Conservation (phyloP, 441 rosid species). For the Populus hybrid region DNA sequence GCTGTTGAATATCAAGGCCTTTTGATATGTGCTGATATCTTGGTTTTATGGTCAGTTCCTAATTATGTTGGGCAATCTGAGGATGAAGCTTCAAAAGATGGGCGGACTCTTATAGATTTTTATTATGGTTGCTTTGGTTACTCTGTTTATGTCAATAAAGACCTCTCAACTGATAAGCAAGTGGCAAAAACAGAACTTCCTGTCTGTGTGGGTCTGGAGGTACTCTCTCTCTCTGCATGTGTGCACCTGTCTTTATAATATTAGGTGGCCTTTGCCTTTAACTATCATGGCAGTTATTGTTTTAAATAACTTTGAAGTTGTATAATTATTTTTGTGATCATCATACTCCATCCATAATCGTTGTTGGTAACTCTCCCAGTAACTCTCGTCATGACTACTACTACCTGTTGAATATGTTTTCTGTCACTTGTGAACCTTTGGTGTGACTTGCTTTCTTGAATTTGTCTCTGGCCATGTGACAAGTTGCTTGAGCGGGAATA, state of each 20-base stretch:
- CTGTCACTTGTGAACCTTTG: not conserved
- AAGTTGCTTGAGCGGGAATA: not conserved
- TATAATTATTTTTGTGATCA: not conserved
- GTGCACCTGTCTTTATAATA: not conserved
- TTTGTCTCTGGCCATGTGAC: not conserved
- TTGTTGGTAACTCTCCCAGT: not conserved
- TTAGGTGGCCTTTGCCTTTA: not conserved
- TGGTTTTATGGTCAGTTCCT: constrained; percentile 35
- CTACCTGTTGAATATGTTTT: not conserved
- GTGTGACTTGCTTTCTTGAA: constrained; percentile 4
- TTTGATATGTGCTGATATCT: constrained; percentile 11
- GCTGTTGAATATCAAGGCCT: not conserved
- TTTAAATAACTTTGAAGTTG: not conserved
- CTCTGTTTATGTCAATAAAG: constrained; percentile 42
- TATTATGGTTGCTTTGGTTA: constrained; percentile 68
- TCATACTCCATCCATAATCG: not conserved
- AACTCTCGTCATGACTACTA: not conserved
- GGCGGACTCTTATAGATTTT: constrained; percentile 39
- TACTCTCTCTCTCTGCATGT: constrained; percentile 16
- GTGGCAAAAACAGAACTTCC: constrained; percentile 44
- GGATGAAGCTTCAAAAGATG: constrained; percentile 47
- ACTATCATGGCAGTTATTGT: not conserved
- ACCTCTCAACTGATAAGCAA: constrained; percentile 34
- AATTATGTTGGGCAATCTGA: constrained; percentile 48
- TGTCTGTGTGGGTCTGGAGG: constrained; percentile 63